Base-by-base conservation (phyloP, 371 early-diverging fungal species). In the Circinella minor region DNA sequence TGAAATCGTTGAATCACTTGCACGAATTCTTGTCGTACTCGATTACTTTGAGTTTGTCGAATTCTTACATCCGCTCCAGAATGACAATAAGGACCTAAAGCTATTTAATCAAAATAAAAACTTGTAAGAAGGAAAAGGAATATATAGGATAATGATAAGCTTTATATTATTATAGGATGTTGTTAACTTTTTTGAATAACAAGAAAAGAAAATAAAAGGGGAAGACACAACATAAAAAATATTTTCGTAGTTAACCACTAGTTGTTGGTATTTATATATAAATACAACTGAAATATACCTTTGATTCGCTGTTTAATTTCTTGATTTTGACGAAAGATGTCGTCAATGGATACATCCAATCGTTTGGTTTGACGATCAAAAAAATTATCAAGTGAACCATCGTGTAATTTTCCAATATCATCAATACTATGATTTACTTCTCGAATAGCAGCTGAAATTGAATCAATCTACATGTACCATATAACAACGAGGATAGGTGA, bases 1-100 rank as follows among this genome's bases (percentile, higher is more conserved):
- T 93, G 92, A 69, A 93, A 96, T 46, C 91, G 87, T 61, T 86
- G 89, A 81, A 96, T 92, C 46, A 88, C 83, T 48, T 92, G 91
- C 73, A 94, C 75, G 68, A 96, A 95, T 72, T 89, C 91, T 70
- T 93, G 93, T 51, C 91, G 90, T 59, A 94, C 63, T 4, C 82
- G 77, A 8, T 78, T 86, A 62, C 87, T 55, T 36, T 71, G 71
- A n/a, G 66, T 55, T 61, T 62, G 61, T 11, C 71, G 71, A 43
- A 71, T 71, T 20, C 62, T 66, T 36, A 61, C 66, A 54, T 71
- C 71, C 11, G 62, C 36, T 46, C 54, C 54, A n/a, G 34, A 34
- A 65, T 49, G 10, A n/a, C 37, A 57, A 57, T 57, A 57, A 27
- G 27, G 13, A 18, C 13, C 57, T 9, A 57, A 34, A 17, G 57